Percentiles rank a stretch among this genome's conserved stretches.
These are phyloP conservation scores for Vitellaria paradoxa DNA, from an alignment of 179 eudicot genomes.

Conservation along the genomic window DNA sequence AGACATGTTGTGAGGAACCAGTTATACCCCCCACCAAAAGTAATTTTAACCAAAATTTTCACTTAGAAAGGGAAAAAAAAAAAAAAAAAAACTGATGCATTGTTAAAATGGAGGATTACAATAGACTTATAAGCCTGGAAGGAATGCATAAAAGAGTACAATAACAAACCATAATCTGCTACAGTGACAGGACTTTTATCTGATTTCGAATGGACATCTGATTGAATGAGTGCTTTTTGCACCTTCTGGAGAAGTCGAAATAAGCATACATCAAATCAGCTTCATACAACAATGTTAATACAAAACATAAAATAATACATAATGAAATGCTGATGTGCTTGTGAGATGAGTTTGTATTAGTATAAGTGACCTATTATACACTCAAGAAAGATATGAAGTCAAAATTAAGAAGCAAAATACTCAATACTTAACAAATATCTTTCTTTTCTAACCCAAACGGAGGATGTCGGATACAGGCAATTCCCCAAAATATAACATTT, in stretches of 20 bases:
- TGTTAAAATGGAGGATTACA: neutral
- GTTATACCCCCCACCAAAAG: too few species aligned
- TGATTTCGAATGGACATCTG: conserved; percentile 95
- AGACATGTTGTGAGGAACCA: too few species aligned
- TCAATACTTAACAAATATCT: too few species aligned
- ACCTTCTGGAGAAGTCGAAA: conserved; percentile 58
- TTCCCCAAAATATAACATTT: too few species aligned
- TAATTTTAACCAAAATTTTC: too few species aligned
- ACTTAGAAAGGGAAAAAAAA: too few species aligned
- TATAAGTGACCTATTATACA: neutral
- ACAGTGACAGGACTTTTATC: conserved; percentile 97
- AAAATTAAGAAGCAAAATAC: neutral
- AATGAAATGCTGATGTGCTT: neutral
- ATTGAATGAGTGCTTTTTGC: conserved; percentile 79
- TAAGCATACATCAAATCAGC: neutral
- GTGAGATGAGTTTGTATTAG: neutral
- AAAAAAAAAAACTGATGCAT: too few species aligned
- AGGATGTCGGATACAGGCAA: too few species aligned
- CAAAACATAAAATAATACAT: neutral
- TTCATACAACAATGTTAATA: neutral
- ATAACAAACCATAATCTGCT: conserved; percentile 85
- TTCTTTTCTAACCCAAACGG: too few species aligned
- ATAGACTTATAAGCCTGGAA: neutral
- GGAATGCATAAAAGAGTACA: conserved; percentile 6
- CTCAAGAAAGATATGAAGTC: neutral